phyloP scores from a whole-genome alignment of 352 stramenopile genomes.

The Phytophthora fragariae region DNA sequence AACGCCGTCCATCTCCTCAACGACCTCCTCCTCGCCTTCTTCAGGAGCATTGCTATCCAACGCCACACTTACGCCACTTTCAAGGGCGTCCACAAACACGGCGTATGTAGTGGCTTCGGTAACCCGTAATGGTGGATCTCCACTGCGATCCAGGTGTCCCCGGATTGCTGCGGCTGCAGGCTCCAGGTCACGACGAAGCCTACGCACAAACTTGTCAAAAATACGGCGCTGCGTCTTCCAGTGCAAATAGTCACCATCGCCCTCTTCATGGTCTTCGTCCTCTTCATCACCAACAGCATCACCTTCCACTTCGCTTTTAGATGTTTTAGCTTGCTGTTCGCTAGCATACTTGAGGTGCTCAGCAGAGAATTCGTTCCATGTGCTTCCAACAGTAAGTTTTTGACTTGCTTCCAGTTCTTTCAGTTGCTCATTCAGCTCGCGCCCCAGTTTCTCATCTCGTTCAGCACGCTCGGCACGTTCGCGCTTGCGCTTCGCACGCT shows the following conservation, averaged over 20 bases:
- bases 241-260: conserved; percentile 37
- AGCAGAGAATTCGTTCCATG: conserved; percentile 37
- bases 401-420: conserved; percentile 22
- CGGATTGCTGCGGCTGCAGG: conserved; percentile 36
- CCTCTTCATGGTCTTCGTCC: conserved; percentile 18
- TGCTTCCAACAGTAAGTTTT: conserved; percentile 37
- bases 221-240: conserved; percentile 55
- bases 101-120: conserved; percentile 46
- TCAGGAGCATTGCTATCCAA: conserved; percentile 64
- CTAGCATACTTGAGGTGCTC: conserved; percentile 21
- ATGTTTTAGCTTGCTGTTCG: conserved; percentile 19
- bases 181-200: conserved; percentile 47
- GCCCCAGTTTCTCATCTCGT: conserved; percentile 42
- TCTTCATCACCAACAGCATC: conserved; percentile 11
- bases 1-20: conserved; percentile 4
- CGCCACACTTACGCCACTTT: conserved; percentile 37
- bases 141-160: conserved; percentile 38
- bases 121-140: conserved; percentile 41
- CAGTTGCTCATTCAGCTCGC: conserved; percentile 43
- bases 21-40: conserved; percentile 63
- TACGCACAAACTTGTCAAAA: conserved; percentile 62
- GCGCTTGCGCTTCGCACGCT: conserved; percentile 52
- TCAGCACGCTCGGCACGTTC: conserved; percentile 58
- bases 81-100: conserved; percentile 45
- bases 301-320: conserved; percentile 20